Base-by-base conservation (phyloP, 139 green algal species). In the Astrephomene gubernaculifera region DNA sequence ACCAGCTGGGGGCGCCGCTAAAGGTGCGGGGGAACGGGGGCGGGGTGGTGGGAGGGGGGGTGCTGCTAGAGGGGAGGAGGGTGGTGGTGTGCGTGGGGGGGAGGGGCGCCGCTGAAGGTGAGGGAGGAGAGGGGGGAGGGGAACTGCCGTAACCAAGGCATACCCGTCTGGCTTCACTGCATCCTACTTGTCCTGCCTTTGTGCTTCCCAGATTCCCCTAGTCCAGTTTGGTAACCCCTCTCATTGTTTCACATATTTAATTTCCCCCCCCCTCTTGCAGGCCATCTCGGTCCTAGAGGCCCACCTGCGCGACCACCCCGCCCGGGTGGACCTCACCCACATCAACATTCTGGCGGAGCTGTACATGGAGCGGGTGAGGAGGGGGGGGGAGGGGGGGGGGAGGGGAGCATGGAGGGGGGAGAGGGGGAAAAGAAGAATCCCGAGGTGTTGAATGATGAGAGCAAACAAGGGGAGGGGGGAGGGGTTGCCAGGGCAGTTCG, bases 271-370 rank as follows among this genome's bases (percentile, higher is more conserved):
- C 69, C 9, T 8, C 65, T 27, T 70, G 12, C 49, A 85, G 71
- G 80, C 86, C 38, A 87, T 87, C 9, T 39, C 60, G 35, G 83
- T 90, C 64, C 81, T 96, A 53, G 87, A 94, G 87, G 49, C 57
- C 7, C 86, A 95, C 86, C 85, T 94, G 70, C 52, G 71, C 35
- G 36, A 84, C 39, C 81, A 93, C 82, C 90, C 93, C 4, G 52
- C 68, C 6, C 29, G 79, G 29, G 80, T 78, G 12, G 94, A 98
- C 84, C 86, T 98, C 10, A 97, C 94, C 27, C 89, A 95, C 69
- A 88, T 98, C 87, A 98, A 98, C 94, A 96, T 98, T 43, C 85
- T 98, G 64, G 89, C 93, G 1, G 96, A 98, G 90, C 90, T 98
- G 41, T 94, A 95, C 83, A 93, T 95, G 71, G 91, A 94, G 61